Conservation (phyloP, 2,329 filamentous ascomycete genomes). For the Drechslera avenae region DNA sequence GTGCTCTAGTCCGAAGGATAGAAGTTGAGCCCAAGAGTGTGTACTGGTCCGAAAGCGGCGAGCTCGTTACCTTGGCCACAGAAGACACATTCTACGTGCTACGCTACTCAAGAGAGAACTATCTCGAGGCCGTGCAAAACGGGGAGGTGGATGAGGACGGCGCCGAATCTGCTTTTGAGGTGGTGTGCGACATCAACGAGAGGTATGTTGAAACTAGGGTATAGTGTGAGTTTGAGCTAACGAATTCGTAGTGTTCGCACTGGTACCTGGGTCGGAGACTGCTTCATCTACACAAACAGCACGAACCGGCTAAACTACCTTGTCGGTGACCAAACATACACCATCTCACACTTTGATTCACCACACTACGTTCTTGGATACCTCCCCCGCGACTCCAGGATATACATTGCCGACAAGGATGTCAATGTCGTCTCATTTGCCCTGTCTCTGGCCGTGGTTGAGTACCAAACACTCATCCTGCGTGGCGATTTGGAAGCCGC, state of each 20-base stretch:
- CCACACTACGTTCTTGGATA: slow-evolving; percentile 95
- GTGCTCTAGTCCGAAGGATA: slow-evolving; percentile 86
- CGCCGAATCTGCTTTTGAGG: slow-evolving; percentile 93
- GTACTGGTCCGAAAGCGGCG: slow-evolving; percentile 97
- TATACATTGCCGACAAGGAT: slow-evolving; percentile 96
- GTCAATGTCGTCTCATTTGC: slow-evolving; percentile 88
- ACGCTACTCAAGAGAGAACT: slow-evolving; percentile 87
- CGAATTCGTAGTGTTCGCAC: slow-evolving; percentile 71
- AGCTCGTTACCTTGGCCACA: slow-evolving; percentile 89
- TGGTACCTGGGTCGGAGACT: slow-evolving; percentile 97
- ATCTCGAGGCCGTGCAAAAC: slow-evolving; percentile 78
- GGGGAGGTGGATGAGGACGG: slow-evolving; percentile 88
- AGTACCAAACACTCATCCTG: slow-evolving; percentile 95
- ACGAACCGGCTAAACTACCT: slow-evolving; percentile 98
- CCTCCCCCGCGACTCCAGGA: slow-evolving; percentile 89
- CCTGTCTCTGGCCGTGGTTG: slow-evolving; percentile 88
- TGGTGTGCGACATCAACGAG: slow-evolving; percentile 94
- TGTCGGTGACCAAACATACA: slow-evolving; percentile 97
- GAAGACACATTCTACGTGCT: slow-evolving; percentile 96
- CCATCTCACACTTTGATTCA: slow-evolving; percentile 94
- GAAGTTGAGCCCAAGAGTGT: slow-evolving; percentile 76
- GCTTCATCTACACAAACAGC: slow-evolving; percentile 97
- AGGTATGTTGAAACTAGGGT: slow-evolving; percentile 58
- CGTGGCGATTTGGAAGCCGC: slow-evolving; percentile 92
- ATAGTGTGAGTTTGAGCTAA: slow-evolving; percentile 13